Percentiles rank a stretch among this genome's conserved stretches.
Evolutionary conservation across 306 rosid species (phyloP).

Genomic region (Rosa lucieae): DNA sequence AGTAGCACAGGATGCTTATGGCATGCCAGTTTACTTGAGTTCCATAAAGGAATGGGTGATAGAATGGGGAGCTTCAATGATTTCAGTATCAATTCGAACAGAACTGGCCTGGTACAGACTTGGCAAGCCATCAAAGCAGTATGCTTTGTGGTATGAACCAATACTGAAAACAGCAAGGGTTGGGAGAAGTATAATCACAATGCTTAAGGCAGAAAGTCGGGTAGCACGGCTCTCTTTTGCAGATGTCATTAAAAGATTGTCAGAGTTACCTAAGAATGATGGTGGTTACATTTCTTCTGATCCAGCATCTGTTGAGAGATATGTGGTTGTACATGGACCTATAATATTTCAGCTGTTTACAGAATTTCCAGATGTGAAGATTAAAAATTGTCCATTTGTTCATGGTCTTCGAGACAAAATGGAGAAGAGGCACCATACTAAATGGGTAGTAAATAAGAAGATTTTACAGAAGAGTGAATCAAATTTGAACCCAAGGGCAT

Average conservation of each 20-base stretch:
- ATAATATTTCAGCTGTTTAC: constrained; percentile 85
- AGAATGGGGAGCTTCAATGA: constrained; percentile 87
- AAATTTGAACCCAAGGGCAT: constrained; percentile 86
- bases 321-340: constrained; percentile 88
- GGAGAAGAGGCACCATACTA: constrained; percentile 94
- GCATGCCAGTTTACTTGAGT: constrained; percentile 86
- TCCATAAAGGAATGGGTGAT: constrained; percentile 97
- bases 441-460: constrained; percentile 79
- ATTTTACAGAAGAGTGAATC: constrained; percentile 45
- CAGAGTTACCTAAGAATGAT: constrained; percentile 46
- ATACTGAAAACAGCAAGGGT: constrained; percentile 79
- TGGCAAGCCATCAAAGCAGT: constrained; percentile 91
- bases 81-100: constrained; percentile 84
- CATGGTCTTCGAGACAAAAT: constrained; percentile 67
- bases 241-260: constrained; percentile 65
- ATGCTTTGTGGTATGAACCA: constrained; percentile 84
- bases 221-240: constrained; percentile 79
- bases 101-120: constrained; percentile 98
- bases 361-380: constrained; percentile 69
- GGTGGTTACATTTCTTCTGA: constrained; percentile 70
- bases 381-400: constrained; percentile 76
- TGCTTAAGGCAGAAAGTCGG: constrained; percentile 83
- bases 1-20: constrained; percentile 55
- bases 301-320: constrained; percentile 69
- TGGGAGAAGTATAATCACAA: constrained; percentile 67